Base-by-base conservation (phyloP, 441 rosid species). In the Adansonia grandidieri region DNA sequence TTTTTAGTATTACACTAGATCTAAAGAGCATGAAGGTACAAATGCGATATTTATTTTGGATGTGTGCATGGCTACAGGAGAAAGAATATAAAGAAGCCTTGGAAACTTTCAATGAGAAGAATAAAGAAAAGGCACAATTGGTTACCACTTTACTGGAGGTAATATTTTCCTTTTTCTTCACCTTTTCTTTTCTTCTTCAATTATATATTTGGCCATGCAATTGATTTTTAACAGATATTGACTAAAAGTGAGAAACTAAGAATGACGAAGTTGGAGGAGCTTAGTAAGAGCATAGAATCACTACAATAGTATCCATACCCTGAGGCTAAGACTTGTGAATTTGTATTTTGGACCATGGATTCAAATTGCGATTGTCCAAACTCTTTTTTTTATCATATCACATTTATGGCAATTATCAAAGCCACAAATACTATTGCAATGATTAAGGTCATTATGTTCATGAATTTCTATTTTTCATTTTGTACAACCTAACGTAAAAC, bases 31-130 rank as follows among this genome's bases (percentile, higher is more conserved):
- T 48, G 14, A 9, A 47, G 51, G 8, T 47, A 9, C 50, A 44
- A 28, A 28, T 28, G 32, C 32, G 1, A 2, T 28, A 28, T 28
- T 28, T 28, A 28, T 28, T 28, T 47, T 9, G 8, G n/a, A 54
- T 13, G 60, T 19, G 19, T 17, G 32, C 32, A 28, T 44, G 45
- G 8, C 24, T 32, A 32, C 87, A 91, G 97, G 96, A 90, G 84
- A 93, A 86, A 85, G 96, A 91, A 80, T 89, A 91, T 62, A 89
- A 84, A 80, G 98, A 91, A 48, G 89, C 92, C 73, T 44, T 91
- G 61, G 92, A 90, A 77, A 88, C 91, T 65, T 90, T 90, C 80
- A 93, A 89, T 42, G 92, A 89, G 78, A 93, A 87, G 87, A 90
- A 78, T 84, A 89, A 85, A 78, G 96, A 91, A 75, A 91, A 91